These are phyloP conservation scores for Cenchrus fungigraminus DNA, from an alignment of 176 grass and related monocot species.

Conservation along the genomic window DNA sequence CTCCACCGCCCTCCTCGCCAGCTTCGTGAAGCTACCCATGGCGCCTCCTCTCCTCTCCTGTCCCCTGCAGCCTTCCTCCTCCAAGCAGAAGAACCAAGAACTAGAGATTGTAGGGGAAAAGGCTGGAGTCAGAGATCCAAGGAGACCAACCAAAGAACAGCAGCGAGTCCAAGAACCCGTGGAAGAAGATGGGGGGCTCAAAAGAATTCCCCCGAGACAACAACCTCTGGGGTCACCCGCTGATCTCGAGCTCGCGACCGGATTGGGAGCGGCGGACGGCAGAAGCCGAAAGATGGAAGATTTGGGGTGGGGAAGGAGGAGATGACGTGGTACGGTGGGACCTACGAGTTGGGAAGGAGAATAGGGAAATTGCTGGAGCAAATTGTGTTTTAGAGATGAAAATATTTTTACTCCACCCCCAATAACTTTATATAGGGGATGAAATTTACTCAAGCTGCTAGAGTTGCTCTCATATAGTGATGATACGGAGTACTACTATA, in stretches of 20 bases:
- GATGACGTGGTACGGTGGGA: too few species aligned
- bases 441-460: too few species aligned
- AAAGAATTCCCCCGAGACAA: conserved; percentile 43
- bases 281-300: too few species aligned
- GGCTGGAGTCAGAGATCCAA: conserved; percentile 48
- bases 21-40: conserved; percentile 68
- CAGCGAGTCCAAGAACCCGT: conserved; percentile 21
- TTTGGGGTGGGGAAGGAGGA: too few species aligned
- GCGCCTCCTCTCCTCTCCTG: not conserved
- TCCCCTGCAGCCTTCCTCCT: conserved; percentile 8
- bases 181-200: conserved; percentile 7
- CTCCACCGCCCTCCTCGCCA: conserved; percentile 73
- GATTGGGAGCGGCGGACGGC: too few species aligned
- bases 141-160: conserved; percentile 38
- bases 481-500: too few species aligned
- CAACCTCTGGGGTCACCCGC: conserved; percentile 28
- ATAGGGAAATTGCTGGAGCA: too few species aligned
- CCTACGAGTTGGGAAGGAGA: too few species aligned
- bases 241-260: conserved; percentile 23
- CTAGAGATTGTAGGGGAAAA: not conserved
- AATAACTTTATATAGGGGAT: too few species aligned
- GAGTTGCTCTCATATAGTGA: too few species aligned
- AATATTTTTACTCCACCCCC: too few species aligned
- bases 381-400: too few species aligned
- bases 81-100: conserved; percentile 37